Evolutionary conservation across 495 filamentous ascomycete species (phyloP).

Genomic region (Penicillium waksmanii): DNA sequence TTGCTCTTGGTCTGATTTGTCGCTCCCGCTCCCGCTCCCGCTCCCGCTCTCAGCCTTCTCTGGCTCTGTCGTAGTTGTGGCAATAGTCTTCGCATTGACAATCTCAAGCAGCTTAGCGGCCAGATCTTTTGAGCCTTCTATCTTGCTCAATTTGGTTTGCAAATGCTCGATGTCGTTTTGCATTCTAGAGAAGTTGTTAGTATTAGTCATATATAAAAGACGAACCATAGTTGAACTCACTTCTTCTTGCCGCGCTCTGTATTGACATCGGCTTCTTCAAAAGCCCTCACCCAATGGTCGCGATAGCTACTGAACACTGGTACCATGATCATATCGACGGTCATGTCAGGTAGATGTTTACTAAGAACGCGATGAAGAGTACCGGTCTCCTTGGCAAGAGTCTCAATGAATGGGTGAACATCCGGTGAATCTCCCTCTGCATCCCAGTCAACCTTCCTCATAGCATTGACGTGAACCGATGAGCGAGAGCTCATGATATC

Average conservation of each 20-base stretch:
- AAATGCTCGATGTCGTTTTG: slow-evolving; percentile 79
- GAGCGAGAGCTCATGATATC: slow-evolving; percentile 92
- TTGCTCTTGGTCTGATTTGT: slow-evolving; percentile 20
- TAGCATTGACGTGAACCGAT: slow-evolving; percentile 67
- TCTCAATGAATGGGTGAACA: slow-evolving; percentile 85
- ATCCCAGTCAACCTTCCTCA: slow-evolving; percentile 82
- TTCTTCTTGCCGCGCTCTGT: slow-evolving; percentile 70
- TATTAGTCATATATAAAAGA: not conserved
- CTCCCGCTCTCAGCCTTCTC: slow-evolving; percentile 17
- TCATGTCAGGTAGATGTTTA: slow-evolving; percentile 80
- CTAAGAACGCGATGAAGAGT: slow-evolving; percentile 86
- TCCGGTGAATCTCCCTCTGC: slow-evolving; percentile 35
- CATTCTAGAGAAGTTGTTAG: slow-evolving; percentile 61
- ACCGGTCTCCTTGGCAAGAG: slow-evolving; percentile 82
- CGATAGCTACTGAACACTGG: slow-evolving; percentile 88
- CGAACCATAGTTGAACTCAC: slow-evolving; percentile 51
- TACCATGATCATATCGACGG: slow-evolving; percentile 82
- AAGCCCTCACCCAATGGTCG: slow-evolving; percentile 78
- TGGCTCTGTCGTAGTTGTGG: slow-evolving; percentile 17
- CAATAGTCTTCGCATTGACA: slow-evolving; percentile 61
- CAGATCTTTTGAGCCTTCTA: slow-evolving; percentile 77
- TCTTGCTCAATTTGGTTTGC: slow-evolving; percentile 69
- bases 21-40: slow-evolving; percentile 1
- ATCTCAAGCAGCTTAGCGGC: slow-evolving; percentile 69
- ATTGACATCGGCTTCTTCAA: slow-evolving; percentile 65